Evolutionary conservation across 1,139 yeast genomes (phyloP), one percentile per base, ranked within the genome.

Genomic region (Taiozyma onychis): DNA sequence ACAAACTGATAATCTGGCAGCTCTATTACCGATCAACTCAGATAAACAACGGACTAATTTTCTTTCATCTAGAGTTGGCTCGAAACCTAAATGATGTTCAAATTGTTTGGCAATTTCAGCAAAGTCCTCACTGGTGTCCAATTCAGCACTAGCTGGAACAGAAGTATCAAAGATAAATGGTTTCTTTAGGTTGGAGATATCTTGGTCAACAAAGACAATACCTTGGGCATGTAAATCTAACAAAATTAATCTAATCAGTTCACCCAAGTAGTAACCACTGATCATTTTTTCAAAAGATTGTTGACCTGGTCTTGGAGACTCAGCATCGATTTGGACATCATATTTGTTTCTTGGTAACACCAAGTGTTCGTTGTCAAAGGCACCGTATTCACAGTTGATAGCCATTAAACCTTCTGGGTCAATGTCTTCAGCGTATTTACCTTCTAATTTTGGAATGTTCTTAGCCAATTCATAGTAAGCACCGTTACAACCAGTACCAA

Each of bases 401-500:
- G 97, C 97, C 96, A 93, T 91, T 56, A 84, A 83, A 35, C 88
- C 78, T 44, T 79, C 80, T 14, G 68, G 70, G 44, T 76, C 67
- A 58, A 90, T 78, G 63, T 89, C 97, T 26, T 70, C 74, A 34
- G 81, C 77, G 52, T 85, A 68, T 61, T 71, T 74, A 51, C 95
- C 96, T 62, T 82, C 82, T 60, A 93, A 78, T 74, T 93, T 93
- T 57, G 95, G 95, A 65, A 93, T 84, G 63, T 82, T 81, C 51
- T 75, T 69, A 51, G 83, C 85, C 43, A 74, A 73, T 63, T 93
- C 99, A 71, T 83, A 93, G 76, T 93, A 93, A 49, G 99, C 98
- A 66, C 95, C 98, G 69, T 93, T 93, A 75, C 95, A 90, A 57
- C 99, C 99, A 51, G 99, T 93, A 66, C 99, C 99, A 67, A 90